Evolutionary conservation across 140 eudicot genomes (phyloP).

Genomic region (Ambrosia hybrid): DNA sequence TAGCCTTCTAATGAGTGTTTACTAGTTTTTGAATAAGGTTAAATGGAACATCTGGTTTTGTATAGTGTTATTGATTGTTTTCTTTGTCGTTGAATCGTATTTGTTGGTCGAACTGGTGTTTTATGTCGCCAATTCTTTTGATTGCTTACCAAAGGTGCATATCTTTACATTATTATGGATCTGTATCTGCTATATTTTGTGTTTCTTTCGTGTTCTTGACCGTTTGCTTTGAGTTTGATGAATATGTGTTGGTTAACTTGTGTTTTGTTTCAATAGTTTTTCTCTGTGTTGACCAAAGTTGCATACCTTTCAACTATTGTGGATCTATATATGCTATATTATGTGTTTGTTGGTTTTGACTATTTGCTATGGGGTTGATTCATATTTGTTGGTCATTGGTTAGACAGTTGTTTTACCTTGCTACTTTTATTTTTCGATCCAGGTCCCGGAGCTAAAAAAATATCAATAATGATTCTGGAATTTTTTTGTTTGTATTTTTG

Average conservation of each 20-base stretch:
- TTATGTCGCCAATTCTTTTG: not conserved
- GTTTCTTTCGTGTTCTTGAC: not conserved
- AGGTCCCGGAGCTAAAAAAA: not conserved
- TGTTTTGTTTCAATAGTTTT: not conserved
- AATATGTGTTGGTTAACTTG: not conserved
- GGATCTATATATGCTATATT: too few relatives aligned
- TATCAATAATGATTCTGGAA: not conserved
- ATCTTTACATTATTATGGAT: not conserved
- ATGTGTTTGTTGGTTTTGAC: too few relatives aligned
- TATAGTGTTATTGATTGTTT: too few relatives aligned
- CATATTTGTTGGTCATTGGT: too few relatives aligned
- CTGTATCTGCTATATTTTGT: not conserved
- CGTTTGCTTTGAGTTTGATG: not conserved
- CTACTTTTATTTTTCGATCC: not conserved
- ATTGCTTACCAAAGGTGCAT: not conserved
- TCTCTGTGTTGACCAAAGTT: too few relatives aligned
- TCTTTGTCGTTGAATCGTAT: not conserved
- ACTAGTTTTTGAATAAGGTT: not conserved
- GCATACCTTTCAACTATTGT: too few relatives aligned
- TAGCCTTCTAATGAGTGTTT: not conserved
- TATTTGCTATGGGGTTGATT: too few relatives aligned
- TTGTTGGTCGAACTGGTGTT: not conserved
- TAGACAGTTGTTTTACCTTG: too few relatives aligned
- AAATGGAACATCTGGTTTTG: too few relatives aligned
- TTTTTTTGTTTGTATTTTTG: not conserved